phyloP scores from a whole-genome alignment of 1,139 yeast species.

The Pichia terricola region DNA sequence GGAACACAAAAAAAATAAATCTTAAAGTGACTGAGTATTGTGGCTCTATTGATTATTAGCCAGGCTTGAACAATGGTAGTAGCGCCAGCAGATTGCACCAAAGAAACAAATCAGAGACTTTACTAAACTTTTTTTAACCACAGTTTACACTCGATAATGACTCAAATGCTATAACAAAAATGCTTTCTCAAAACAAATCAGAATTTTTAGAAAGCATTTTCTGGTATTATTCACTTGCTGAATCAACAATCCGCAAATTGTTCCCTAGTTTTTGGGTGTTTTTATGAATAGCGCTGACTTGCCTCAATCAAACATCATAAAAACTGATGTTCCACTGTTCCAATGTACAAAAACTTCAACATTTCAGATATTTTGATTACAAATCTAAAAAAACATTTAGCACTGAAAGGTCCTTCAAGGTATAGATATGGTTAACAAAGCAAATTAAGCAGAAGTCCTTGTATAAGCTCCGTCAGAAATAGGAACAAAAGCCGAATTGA shows the following conservation, averaged over 20 bases:
- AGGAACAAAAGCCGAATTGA: constrained; percentile 1
- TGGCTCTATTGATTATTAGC: constrained; percentile 8
- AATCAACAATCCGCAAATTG: constrained; percentile 12
- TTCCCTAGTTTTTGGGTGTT: constrained; percentile 17
- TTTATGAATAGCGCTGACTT: constrained; percentile 22
- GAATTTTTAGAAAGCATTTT: not conserved
- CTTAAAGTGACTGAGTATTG: constrained; percentile 9
- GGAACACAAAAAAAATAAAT: not conserved
- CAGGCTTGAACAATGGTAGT: no score
- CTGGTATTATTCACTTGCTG: constrained; percentile 5
- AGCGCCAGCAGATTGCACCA: no score
- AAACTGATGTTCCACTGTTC: no score
- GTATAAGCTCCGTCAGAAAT: constrained; percentile 10
- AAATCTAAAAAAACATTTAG: constrained; percentile 4
- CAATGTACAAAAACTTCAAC: no score
- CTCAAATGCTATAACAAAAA: no score
- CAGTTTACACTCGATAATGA: not conserved
- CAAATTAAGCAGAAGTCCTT: not conserved
- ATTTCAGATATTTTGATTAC: no score
- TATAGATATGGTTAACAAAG: constrained; percentile 1
- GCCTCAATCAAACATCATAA: constrained; percentile 6
- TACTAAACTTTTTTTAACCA: constrained; percentile 4
- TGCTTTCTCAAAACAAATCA: no score
- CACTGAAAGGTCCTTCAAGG: constrained; percentile 2
- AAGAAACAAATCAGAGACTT: no score